Conservation (phyloP, 345 rosid genomes). For the Euphorbia pulcherrima region DNA sequence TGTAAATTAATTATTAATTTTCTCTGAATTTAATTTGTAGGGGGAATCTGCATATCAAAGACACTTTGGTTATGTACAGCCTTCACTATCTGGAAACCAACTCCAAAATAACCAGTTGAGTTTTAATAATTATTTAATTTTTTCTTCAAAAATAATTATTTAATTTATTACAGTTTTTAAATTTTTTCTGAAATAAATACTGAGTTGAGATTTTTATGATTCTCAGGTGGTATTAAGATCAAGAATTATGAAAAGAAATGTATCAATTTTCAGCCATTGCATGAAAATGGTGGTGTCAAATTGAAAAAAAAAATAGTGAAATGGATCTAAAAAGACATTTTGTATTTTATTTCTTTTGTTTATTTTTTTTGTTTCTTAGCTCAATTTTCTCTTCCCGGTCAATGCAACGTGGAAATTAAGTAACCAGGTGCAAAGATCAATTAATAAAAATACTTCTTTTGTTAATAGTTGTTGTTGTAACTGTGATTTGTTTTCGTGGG, state of each 20-base stretch:
- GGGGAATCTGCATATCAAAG: slow-evolving; percentile 47
- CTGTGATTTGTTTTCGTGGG: no score
- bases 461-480: no score
- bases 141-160: background rate
- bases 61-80: slow-evolving; percentile 34
- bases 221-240: slow-evolving; percentile 44
- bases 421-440: slow-evolving; percentile 24
- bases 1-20: background rate
- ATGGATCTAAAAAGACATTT: slow-evolving; percentile 26
- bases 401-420: slow-evolving; percentile 35
- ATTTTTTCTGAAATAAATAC: background rate
- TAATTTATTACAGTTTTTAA: background rate
- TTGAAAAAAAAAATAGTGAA: background rate
- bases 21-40: slow-evolving; percentile 26
- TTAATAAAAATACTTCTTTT: slow-evolving; percentile 42
- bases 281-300: slow-evolving; percentile 12
- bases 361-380: background rate
- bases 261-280: slow-evolving; percentile 11
- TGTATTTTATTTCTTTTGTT: slow-evolving; percentile 6
- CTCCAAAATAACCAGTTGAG: slow-evolving; percentile 51
- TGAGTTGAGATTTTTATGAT: slow-evolving; percentile 11
- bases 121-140: no score
- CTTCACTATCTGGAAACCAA: slow-evolving; percentile 41
- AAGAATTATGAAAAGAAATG: slow-evolving; percentile 19
- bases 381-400: slow-evolving; percentile 24